phyloP scores from a whole-genome alignment of 1,284 basidiomycete species.

The Mycena citricolor region DNA sequence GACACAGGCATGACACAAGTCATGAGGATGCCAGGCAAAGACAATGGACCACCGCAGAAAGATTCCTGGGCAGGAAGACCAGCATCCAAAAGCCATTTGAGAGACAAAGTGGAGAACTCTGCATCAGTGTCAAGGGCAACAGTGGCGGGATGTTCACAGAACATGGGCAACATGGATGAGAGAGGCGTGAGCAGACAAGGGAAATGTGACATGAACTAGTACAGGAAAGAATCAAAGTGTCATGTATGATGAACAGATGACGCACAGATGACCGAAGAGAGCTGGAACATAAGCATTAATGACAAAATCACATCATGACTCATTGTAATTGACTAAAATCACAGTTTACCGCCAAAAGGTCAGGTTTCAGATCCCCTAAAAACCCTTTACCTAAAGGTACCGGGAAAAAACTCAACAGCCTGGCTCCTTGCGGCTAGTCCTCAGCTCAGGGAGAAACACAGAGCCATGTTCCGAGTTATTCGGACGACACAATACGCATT shows the following conservation, averaged over 20 bases:
- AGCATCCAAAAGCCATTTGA: neutral
- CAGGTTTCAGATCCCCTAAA: neutral
- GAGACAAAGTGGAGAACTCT: neutral
- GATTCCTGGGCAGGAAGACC: neutral
- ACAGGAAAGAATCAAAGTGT: too few relatives aligned
- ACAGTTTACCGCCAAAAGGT: neutral
- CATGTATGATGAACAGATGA: too few relatives aligned
- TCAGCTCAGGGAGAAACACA: too few relatives aligned
- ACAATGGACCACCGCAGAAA: neutral
- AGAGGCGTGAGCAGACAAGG: neutral
- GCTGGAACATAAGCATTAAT: neutral
- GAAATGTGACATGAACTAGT: neutral
- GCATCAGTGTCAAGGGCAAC: neutral
- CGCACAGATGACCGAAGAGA: too few relatives aligned
- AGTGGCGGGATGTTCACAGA: neutral
- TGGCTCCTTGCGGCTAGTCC: too few relatives aligned
- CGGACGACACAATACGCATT: too few relatives aligned
- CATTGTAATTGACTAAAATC: neutral
- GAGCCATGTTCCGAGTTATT: too few relatives aligned
- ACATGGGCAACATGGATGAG: neutral
- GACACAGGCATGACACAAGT: neutral
- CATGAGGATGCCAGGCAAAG: neutral
- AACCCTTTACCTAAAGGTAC: constrained; percentile 3
- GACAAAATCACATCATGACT: neutral
- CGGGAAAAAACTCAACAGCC: too few relatives aligned